phyloP scores from a whole-genome alignment of 345 rosid species.

The Gossypium turneri region DNA sequence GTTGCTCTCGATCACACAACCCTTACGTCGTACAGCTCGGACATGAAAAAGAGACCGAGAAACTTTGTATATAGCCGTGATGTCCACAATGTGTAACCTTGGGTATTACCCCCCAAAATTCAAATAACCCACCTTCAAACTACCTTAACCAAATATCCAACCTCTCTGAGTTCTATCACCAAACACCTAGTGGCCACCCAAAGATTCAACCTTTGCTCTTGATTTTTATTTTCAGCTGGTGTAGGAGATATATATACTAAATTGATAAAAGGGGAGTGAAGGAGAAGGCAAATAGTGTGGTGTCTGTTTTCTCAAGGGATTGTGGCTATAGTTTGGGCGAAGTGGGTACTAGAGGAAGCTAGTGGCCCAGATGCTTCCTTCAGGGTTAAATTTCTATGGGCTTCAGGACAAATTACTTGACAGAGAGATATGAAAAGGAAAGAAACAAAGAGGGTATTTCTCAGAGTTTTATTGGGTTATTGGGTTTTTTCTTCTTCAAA shows the following conservation, averaged over 20 bases:
- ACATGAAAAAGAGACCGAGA: conserved; percentile 60
- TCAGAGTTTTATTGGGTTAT: not conserved
- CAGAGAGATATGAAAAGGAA: conserved; percentile 5
- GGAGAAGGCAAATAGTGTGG: conserved; percentile 11
- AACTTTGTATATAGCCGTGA: conserved; percentile 96
- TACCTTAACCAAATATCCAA: not conserved
- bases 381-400: not conserved
- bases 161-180: not conserved
- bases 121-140: not conserved
- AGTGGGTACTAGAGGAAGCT: not conserved
- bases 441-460: not conserved
- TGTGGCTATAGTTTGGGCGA: conserved; percentile 20
- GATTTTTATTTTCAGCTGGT: not conserved
- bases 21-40: conserved; percentile 77
- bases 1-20: conserved; percentile 71
- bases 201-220: not conserved
- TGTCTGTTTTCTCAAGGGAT: not conserved
- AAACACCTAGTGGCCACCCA: not conserved
- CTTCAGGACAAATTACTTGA: conserved; percentile 15
- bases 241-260: conserved; percentile 6
- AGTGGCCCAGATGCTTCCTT: conserved; percentile 5
- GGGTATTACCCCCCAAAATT: conserved; percentile 28
- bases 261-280: conserved; percentile 40
- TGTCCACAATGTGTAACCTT: conserved; percentile 55
- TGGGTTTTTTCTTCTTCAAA: not conserved